Evolutionary conservation across 169 alveolate species (phyloP), one percentile per base, ranked within the genome.

Genomic region (Besnoitia besnoiti): DNA sequence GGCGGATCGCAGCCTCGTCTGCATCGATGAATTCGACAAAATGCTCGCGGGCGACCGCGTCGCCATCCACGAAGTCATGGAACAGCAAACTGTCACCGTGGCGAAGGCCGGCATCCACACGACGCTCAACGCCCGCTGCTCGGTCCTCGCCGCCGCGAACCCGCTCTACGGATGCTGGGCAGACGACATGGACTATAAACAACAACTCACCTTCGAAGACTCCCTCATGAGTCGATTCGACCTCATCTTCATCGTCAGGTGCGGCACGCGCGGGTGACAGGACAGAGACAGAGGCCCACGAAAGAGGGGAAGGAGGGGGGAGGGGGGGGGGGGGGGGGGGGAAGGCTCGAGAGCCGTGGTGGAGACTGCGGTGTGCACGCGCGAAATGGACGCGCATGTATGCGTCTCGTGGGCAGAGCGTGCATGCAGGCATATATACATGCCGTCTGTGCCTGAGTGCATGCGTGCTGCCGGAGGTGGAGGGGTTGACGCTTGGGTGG

Each of bases 51-150:
- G 97, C n/a, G 99, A 99, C 95, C 96, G 99, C 92, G 99, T 99
- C 4, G 99, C 99, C 50, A 99, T 99, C 55, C 99, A 99, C 96
- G 99, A 99, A 96, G 99, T 98, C 77, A 98, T 99, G 99, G 99
- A 99, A 93, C 99, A 99, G 94, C 99, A 99, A 95, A 98, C 99
- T 10, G 99, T 99, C 30, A 98, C 99, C 0, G 98, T 99, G 50
- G 99, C 99, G 3, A 99, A 99, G 94, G 99, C 99, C 14, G 99
- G 99, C 33, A 98, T 99, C 37, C 99, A 98, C 94, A 98, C 99
- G 39, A 96, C 99, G n/a, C 96, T 99, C 90, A 99, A 99, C 95
- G 99, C 99, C 51, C 85, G 99, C 82, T 99, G 99, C 95, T 95
- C 99, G 61, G 99, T 99, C 4, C 95, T 99, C 59, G 99, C 99